phyloP scores from a whole-genome alignment of 2,329 filamentous ascomycete genomes.

The Graphiopsis chlorocephala region DNA sequence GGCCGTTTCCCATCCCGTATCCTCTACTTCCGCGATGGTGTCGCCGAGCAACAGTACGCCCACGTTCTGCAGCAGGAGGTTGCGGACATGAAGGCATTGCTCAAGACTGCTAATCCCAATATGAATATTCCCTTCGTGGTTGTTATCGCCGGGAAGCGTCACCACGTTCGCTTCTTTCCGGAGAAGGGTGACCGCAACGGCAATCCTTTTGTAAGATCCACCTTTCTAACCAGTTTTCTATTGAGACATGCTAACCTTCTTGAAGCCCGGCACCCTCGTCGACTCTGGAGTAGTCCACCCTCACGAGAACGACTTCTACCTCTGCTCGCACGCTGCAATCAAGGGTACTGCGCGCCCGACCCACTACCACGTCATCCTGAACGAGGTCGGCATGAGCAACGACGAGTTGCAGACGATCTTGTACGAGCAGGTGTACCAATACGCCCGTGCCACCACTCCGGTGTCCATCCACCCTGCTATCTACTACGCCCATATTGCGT shows the following conservation, averaged over 20 bases:
- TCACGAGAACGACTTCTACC: slow-evolving; percentile 83
- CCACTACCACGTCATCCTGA: slow-evolving; percentile 77
- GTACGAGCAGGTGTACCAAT: slow-evolving; percentile 90
- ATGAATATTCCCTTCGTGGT: slow-evolving; percentile 70
- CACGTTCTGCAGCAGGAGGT: slow-evolving; percentile 81
- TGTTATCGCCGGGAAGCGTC: slow-evolving; percentile 86
- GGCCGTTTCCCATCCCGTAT: slow-evolving; percentile 67
- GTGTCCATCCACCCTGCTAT: slow-evolving; percentile 86
- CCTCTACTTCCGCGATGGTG: slow-evolving; percentile 91
- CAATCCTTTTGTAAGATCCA: too few relatives aligned
- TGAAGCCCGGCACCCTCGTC: slow-evolving; percentile 82
- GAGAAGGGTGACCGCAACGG: slow-evolving; percentile 69
- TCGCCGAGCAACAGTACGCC: slow-evolving; percentile 80
- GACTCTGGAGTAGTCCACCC: slow-evolving; percentile 89
- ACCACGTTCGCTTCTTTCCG: slow-evolving; percentile 92
- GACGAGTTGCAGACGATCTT: slow-evolving; percentile 81
- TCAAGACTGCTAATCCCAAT: slow-evolving; percentile 34
- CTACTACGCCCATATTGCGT: slow-evolving; percentile 92
- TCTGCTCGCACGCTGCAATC: slow-evolving; percentile 72
- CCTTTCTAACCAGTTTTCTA: too few relatives aligned
- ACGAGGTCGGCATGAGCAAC: slow-evolving; percentile 68
- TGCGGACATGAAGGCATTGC: slow-evolving; percentile 59
- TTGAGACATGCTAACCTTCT: too few relatives aligned
- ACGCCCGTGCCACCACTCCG: slow-evolving; percentile 84
- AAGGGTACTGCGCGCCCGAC: slow-evolving; percentile 92